phyloP scores from a whole-genome alignment of 1,284 basidiomycete species.

The Cryptococcus deneoformans region DNA sequence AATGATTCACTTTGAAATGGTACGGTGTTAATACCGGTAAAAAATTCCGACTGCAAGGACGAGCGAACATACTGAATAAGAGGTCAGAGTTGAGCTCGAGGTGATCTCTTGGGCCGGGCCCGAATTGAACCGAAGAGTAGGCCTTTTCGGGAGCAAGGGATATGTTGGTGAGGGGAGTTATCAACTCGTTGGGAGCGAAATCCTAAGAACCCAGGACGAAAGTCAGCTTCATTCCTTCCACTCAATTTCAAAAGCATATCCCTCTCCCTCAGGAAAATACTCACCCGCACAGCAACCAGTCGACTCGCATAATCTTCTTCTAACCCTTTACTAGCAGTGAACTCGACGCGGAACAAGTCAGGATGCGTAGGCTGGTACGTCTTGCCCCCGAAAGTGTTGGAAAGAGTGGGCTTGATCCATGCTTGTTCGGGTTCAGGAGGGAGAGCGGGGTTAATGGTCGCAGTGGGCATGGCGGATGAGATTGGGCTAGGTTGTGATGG shows the following conservation, averaged over 20 bases:
- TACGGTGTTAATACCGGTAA: neutral
- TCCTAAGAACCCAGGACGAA: constrained; percentile 27
- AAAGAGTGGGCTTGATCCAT: constrained; percentile 41
- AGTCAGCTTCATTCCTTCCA: neutral
- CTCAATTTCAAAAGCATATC: neutral
- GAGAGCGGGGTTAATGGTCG: constrained; percentile 21
- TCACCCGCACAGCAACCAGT: constrained; percentile 39
- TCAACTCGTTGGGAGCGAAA: constrained; percentile 29
- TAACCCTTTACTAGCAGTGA: constrained; percentile 17
- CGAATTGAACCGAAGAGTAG: constrained; percentile 50
- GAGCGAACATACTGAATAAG: constrained; percentile 52
- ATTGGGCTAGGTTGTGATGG: too few species aligned
- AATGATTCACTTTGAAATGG: constrained; percentile 58
- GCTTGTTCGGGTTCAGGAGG: constrained; percentile 4
- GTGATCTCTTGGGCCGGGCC: constrained; percentile 55
- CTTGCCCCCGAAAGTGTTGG: constrained; percentile 34
- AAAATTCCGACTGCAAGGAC: neutral
- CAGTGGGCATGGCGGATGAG: constrained; percentile 21
- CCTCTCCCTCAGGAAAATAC: constrained; percentile 7
- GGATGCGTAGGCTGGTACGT: constrained; percentile 44
- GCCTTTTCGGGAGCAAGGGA: constrained; percentile 43
- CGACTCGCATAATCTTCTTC: constrained; percentile 42
- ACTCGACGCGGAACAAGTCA: constrained; percentile 40
- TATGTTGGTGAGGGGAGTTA: constrained; percentile 37
- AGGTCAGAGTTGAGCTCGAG: constrained; percentile 64